These are phyloP conservation scores for Aspergillus transmontanensis DNA, from an alignment of 2,329 filamentous ascomycete genomes.

Conservation along the genomic window DNA sequence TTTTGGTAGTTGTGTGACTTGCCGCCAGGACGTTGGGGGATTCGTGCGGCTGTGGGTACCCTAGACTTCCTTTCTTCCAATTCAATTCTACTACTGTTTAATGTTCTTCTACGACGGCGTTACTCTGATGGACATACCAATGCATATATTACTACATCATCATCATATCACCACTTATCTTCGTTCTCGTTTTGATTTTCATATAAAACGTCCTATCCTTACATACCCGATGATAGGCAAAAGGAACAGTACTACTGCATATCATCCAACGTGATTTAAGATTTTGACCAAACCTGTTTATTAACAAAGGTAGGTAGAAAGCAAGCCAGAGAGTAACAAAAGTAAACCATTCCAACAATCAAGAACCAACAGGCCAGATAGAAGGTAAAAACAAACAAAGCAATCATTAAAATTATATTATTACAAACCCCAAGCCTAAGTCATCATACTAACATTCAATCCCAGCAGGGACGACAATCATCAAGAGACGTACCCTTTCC, in stretches of 20 bases:
- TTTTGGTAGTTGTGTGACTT: constrained; percentile 95
- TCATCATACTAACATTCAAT: neutral
- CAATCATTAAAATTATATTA: neutral
- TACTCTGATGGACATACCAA: neutral
- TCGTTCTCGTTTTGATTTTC: neutral
- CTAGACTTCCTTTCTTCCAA: constrained; percentile 23
- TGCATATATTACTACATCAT: neutral
- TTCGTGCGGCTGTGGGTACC: constrained; percentile 93
- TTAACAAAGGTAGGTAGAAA: neutral
- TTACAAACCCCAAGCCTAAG: neutral
- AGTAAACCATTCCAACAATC: neutral
- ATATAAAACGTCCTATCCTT: neutral
- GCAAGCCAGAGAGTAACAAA: neutral
- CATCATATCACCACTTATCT: neutral
- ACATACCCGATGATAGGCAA: neutral
- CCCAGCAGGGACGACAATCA: neutral
- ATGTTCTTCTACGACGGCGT: neutral
- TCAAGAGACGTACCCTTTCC: neutral
- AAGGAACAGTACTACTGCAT: neutral
- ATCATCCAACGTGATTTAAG: neutral
- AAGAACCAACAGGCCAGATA: neutral
- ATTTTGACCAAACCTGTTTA: neutral
- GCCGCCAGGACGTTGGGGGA: constrained; percentile 81
- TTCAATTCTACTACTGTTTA: neutral
- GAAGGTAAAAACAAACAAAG: neutral